Evolutionary conservation across 768 basidiomycete genomes (phyloP), one percentile per base, ranked within the genome.

Genomic region (Leccinum imitatum): DNA sequence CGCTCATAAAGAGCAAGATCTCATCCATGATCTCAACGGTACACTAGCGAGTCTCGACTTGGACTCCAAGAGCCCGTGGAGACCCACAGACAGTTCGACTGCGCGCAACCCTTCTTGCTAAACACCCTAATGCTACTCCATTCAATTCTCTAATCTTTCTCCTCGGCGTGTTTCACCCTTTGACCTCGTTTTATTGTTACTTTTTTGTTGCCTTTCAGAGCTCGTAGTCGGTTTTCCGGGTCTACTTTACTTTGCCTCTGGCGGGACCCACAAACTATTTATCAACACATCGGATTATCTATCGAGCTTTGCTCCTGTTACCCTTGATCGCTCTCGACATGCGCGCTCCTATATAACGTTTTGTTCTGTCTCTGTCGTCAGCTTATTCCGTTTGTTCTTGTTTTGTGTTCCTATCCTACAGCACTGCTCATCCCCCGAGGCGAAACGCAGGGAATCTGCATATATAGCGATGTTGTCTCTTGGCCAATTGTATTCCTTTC

Each of bases 21-120:
- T 71, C 31, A 80, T 92, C 64, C 83, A 84, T 41, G 89, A 91
- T 72, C 72, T 93, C 55, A 91, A 89, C 65, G 87, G 87, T 21
- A 90, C 87, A 30, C 78, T 93, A 41, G 88, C 90, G 35, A 90
- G 86, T 70, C 81, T 92, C 15, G 82, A 90, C 63, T 75, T 92
- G 58, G 87, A 86, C 66, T 64, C 73, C 59, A 71, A 68, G 58
- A 69, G 59, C 31, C 70, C 71, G n/a, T 78, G 77, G 77, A 73
- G 64, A 59, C 58, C 65, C 55, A 67, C 65, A 15, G 61, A 59
- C 58, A 67, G 69, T 53, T 57, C 65, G 54, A 30, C 63, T 11
- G 67, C 67, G 35, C 65, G 58, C 54, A 66, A 63, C 30, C 54
- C 56, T 30, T 58, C 67, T 51, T 58, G 65, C 58, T 70, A 55